These are phyloP conservation scores for Elsinoe necatrix DNA, from an alignment of 2,329 filamentous ascomycete species.

Conservation along the genomic window DNA sequence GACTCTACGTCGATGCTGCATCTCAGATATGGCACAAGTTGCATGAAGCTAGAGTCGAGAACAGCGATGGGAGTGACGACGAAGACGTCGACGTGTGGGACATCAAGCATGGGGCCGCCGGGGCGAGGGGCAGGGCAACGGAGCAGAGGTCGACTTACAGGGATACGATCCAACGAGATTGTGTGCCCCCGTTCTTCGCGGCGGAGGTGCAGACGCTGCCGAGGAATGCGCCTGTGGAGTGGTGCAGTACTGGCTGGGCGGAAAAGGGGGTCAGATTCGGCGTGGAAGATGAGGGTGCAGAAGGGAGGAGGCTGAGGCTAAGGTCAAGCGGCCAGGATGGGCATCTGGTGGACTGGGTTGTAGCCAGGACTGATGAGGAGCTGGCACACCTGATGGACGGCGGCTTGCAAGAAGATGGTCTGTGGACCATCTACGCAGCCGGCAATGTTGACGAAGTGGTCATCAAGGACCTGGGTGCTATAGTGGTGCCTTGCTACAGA, in stretches of 20 bases:
- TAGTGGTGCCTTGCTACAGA: slow-evolving; percentile 1
- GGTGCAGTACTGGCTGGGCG: slow-evolving; percentile 37
- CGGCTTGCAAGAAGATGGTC: not conserved
- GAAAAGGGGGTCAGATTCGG: not conserved
- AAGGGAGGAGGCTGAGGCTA: not conserved
- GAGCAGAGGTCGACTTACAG: slow-evolving; percentile 29
- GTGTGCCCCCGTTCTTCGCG: slow-evolving; percentile 60
- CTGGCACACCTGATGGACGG: not conserved
- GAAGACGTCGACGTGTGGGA: slow-evolving; percentile 58
- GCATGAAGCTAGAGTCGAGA: slow-evolving; percentile 24
- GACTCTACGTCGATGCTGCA: slow-evolving; percentile 16
- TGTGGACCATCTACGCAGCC: slow-evolving; percentile 2
- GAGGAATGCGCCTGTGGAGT: slow-evolving; percentile 67
- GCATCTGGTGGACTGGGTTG: not conserved
- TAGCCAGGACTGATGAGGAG: not conserved
- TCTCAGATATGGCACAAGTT: slow-evolving; percentile 38
- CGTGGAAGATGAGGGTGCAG: not conserved
- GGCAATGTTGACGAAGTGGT: not conserved
- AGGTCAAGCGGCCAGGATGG: not conserved
- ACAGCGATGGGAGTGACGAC: slow-evolving; percentile 41
- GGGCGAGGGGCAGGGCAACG: slow-evolving; percentile 14
- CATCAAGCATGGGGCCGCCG: slow-evolving; percentile 42
- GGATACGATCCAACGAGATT: slow-evolving; percentile 18
- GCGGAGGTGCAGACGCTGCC: slow-evolving; percentile 72
- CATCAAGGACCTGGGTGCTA: not conserved